Percentiles rank a stretch among this genome's conserved stretches.
These are phyloP conservation scores for Plasmodium inui DNA, from an alignment of 169 alveolate species.

Conservation along the genomic window DNA sequence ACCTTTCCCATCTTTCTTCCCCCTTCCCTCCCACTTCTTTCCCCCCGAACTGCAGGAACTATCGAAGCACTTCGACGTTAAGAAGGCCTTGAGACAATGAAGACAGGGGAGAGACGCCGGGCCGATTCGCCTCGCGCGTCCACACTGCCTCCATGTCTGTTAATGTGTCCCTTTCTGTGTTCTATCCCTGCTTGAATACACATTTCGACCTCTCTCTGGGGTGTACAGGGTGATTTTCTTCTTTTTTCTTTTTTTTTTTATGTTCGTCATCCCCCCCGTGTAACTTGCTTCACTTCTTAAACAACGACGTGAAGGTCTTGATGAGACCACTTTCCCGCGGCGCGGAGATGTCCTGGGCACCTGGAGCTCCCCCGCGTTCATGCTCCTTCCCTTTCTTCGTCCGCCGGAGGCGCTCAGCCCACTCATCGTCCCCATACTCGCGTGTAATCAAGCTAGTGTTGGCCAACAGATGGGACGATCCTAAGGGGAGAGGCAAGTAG, in stretches of 20 bases:
- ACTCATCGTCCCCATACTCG: conserved; percentile 58
- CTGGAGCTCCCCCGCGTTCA: not conserved
- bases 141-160: not conserved
- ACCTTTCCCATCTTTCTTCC: not conserved
- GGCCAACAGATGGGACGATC: conserved; percentile 29
- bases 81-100: conserved; percentile 23
- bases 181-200: not conserved
- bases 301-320: conserved; percentile 39
- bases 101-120: not conserved
- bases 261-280: not conserved
- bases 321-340: conserved; percentile 5
- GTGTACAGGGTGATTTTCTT: not conserved
- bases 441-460: conserved; percentile 42
- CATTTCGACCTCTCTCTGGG: not conserved
- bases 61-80: conserved; percentile 51
- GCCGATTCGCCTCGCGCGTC: not conserved
- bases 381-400: conserved; percentile 36
- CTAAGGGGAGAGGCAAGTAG: conserved; percentile 4
- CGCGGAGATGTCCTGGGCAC: not conserved
- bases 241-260: not conserved
- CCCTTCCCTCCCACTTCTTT: not conserved
- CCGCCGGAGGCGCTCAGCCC: conserved; percentile 51
- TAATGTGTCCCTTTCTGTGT: not conserved
- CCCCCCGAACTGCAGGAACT: conserved; percentile 21
- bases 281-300: conserved; percentile 9